Evolutionary conservation across 768 basidiomycete species (phyloP).

Genomic region (Termitomyces heimii): DNA sequence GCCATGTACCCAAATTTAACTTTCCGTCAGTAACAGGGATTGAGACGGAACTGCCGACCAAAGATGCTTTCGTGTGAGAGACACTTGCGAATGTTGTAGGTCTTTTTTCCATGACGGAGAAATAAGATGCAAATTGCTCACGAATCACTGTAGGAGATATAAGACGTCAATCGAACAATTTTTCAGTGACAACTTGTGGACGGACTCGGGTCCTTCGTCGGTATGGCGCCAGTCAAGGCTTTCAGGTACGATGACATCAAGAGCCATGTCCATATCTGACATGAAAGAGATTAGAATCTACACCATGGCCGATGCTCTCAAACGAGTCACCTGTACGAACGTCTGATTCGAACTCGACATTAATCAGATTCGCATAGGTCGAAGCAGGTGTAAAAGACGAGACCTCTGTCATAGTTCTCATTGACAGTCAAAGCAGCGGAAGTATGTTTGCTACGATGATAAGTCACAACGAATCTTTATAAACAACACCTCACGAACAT

Average conservation of each 20-base stretch:
- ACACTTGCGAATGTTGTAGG: conserved; percentile 39
- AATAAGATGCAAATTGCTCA: conserved; percentile 28
- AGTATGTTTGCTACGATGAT: conserved; percentile 48
- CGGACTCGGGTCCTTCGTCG: conserved; percentile 88
- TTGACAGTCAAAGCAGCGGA: conserved; percentile 79
- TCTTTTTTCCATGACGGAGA: background rate
- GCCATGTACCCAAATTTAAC: conserved; percentile 89
- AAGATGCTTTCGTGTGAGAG: conserved; percentile 85
- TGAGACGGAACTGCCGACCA: conserved; percentile 77
- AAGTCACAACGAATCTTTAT: background rate
- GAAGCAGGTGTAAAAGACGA: conserved; percentile 31
- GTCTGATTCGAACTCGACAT: conserved; percentile 15
- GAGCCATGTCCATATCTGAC: conserved; percentile 91
- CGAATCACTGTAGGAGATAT: conserved; percentile 56
- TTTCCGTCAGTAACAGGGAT: conserved; percentile 77
- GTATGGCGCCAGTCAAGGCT: conserved; percentile 76
- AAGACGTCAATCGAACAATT: background rate
- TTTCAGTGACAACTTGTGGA: background rate
- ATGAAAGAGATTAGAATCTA: background rate
- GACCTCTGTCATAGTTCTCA: conserved; percentile 84
- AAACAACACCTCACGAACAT: conserved; percentile 44
- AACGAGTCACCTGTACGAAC: conserved; percentile 25
- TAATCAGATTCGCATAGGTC: conserved; percentile 11
- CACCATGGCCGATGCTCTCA: background rate
- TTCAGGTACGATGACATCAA: conserved; percentile 88